Conservation (phyloP, 2,329 filamentous ascomycete species). For the Periconia sp. region DNA sequence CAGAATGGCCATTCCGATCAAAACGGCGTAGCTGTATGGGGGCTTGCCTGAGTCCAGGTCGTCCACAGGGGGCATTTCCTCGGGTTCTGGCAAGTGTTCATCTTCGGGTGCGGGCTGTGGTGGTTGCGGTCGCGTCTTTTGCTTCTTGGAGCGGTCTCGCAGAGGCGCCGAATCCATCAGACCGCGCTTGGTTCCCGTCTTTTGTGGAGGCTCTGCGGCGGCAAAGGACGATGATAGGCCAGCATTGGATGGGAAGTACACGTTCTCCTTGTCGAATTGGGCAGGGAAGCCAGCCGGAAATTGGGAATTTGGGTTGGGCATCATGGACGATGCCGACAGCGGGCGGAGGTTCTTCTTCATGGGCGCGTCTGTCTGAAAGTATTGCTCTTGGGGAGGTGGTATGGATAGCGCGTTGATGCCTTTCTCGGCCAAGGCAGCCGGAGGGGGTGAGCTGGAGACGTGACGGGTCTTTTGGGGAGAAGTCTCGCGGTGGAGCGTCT, state of each 20-base stretch:
- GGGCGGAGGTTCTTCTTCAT: conserved; percentile 62
- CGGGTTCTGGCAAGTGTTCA: conserved; percentile 65
- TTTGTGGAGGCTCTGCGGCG: conserved; percentile 30
- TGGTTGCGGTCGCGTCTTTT: conserved; percentile 56
- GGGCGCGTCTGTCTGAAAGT: conserved; percentile 65
- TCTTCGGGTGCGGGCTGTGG: conserved; percentile 35
- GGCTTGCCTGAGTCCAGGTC: conserved; percentile 87
- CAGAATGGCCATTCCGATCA: conserved; percentile 97
- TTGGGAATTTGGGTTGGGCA: conserved; percentile 54
- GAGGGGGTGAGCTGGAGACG: conserved; percentile 61
- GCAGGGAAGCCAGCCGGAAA: conserved; percentile 55
- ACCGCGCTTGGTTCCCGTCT: conserved; percentile 56
- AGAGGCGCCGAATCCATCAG: conserved; percentile 74
- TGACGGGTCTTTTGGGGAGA: conserved; percentile 70
- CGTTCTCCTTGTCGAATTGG: conserved; percentile 54
- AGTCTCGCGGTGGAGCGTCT: conserved; percentile 53
- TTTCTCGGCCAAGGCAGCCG: conserved; percentile 59
- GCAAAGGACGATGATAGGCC: conserved; percentile 29
- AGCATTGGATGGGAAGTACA: conserved; percentile 43
- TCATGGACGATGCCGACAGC: conserved; percentile 43
- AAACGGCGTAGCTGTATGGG: conserved; percentile 85
- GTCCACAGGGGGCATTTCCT: conserved; percentile 77
- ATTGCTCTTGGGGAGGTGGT: conserved; percentile 61
- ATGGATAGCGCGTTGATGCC: conserved; percentile 69
- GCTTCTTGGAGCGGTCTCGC: conserved; percentile 72